Conservation (phyloP, 1,139 yeast species). For the Hemisphaericaspora lyxosophila region DNA sequence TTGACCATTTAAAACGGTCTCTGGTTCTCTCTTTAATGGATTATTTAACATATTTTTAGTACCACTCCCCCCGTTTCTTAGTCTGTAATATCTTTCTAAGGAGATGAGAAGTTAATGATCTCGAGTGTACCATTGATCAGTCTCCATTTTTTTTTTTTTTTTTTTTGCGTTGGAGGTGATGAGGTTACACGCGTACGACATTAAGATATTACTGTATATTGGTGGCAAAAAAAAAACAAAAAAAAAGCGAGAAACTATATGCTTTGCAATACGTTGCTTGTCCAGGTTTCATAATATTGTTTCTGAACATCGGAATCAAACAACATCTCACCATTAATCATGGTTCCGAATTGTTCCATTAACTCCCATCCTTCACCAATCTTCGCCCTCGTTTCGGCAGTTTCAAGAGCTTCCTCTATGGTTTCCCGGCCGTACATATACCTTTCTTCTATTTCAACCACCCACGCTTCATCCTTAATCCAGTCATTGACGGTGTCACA, state of each 20-base stretch:
- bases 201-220: not conserved
- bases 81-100: not conserved
- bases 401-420: constrained; percentile 17
- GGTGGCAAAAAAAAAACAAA: too few relatives aligned
- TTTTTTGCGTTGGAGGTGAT: constrained; percentile 2
- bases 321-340: constrained; percentile 35
- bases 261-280: constrained; percentile 6
- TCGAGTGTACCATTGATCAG: too few relatives aligned
- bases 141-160: constrained; percentile 2
- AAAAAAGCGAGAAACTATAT: too few relatives aligned
- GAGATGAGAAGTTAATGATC: not conserved
- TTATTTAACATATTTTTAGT: constrained; percentile 12
- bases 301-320: constrained; percentile 30
- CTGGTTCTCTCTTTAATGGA: constrained; percentile 19
- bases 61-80: not conserved
- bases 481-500: constrained; percentile 52
- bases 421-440: constrained; percentile 33
- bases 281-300: constrained; percentile 37
- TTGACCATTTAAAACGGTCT: constrained; percentile 13
- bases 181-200: not conserved
- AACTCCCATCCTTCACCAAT: constrained; percentile 36
- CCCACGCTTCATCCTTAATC: constrained; percentile 58
- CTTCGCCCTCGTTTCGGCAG: constrained; percentile 29
- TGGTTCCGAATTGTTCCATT: constrained; percentile 33
- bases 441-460: constrained; percentile 40